Base-by-base conservation (phyloP, 140 eudicot genomes). In the Cichorium intybus region DNA sequence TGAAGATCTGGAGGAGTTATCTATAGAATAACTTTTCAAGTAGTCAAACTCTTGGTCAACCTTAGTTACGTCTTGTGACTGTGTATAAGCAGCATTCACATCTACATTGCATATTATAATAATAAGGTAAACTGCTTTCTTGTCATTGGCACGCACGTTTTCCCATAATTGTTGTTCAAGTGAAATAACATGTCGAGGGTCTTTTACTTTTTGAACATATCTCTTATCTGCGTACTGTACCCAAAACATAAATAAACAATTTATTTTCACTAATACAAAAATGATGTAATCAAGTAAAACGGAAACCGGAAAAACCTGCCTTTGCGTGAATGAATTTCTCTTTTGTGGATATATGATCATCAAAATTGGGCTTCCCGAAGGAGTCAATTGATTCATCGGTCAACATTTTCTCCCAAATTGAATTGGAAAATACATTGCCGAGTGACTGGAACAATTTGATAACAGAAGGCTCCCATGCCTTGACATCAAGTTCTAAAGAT, bases 391-490 rank as follows among this genome's bases (percentile, higher is more conserved):
- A 84, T 68, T 78, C 79, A 37, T 80, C 83, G 56, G 76, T 75
- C 76, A 85, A 54, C 20, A 78, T 71, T 47, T 82, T 95, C 76
- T 93, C 99, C 99, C 99, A 93, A 62, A 88, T 73, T 7, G 99
- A 88, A 77, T 93, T 93, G 3, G 73, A 85, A 82, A 77, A 93
- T 58, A 73, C 87, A 78, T 93, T 93, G 59, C 99, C 97, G 22
- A 93, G 71, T 18, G 99, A 83, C 79, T 80, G 94, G 56, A 88
- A 93, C 78, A 88, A 77, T 45, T 46, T 41, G 46, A 93, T 85
- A 55, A 93, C 90, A 43, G 94, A 83, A 77, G 99, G 99, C 68
- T 88, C 99, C 99, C 99, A 93, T 75, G 80, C 93, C 75, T 84
- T 88, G 33, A 93, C 99, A 77, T 93, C 99, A 68, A 93, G 88